Evolutionary conservation across 2,329 filamentous ascomycete genomes (phyloP).

Genomic region (Colletotrichum incanum): DNA sequence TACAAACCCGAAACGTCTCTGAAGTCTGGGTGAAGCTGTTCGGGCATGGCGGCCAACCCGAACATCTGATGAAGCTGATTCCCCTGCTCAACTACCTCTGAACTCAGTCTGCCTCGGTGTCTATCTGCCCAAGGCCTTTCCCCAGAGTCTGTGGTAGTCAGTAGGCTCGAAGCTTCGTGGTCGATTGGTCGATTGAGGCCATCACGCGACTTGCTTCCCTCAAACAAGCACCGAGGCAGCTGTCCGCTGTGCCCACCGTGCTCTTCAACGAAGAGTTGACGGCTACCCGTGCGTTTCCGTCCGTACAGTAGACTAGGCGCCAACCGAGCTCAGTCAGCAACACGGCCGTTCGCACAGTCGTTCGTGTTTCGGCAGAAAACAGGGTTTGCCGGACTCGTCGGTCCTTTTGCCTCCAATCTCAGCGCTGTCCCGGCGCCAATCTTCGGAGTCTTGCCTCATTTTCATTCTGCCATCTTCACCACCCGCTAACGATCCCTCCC

Average conservation of each 20-base stretch:
- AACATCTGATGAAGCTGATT: constrained; percentile 34
- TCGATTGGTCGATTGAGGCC: neutral
- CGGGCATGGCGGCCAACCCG: constrained; percentile 30
- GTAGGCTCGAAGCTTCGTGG: constrained; percentile 20
- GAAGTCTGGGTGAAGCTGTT: constrained; percentile 32
- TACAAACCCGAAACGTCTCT: constrained; percentile 31
- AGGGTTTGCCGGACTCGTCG: constrained; percentile 38
- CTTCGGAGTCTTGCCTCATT: constrained; percentile 32
- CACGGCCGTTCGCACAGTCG: constrained; percentile 34
- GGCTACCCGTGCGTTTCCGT: constrained; percentile 42
- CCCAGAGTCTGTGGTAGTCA: constrained; percentile 20
- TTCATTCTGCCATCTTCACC: constrained; percentile 37
- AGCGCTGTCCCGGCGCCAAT: constrained; percentile 26
- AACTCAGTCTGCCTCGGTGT: constrained; percentile 12
- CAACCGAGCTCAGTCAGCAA: constrained; percentile 22
- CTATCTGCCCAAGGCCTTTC: neutral
- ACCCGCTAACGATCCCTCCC: constrained; percentile 23
- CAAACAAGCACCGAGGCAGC: neutral
- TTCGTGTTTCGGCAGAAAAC: constrained; percentile 36
- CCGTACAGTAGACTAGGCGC: constrained; percentile 18
- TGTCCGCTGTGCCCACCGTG: constrained; percentile 4
- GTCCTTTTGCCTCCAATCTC: constrained; percentile 37
- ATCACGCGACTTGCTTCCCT: constrained; percentile 7
- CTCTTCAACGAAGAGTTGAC: constrained; percentile 15
- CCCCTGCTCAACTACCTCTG: constrained; percentile 9